Percentiles rank a stretch among this genome's conserved stretches.
Conservation (phyloP, 2,329 filamentous ascomycete genomes). For the Penicillium sp. region DNA sequence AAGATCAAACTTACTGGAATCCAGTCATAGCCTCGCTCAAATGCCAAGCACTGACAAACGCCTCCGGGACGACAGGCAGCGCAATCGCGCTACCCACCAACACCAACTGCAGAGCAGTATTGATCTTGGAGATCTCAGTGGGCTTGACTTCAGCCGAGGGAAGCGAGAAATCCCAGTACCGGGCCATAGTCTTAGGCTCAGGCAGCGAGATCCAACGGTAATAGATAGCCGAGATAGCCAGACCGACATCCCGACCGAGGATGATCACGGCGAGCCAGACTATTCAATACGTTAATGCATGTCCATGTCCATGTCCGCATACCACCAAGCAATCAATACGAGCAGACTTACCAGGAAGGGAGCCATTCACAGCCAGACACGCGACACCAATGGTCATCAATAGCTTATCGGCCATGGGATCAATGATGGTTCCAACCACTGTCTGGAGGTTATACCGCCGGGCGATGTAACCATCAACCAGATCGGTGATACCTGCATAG, state of each 20-base stretch:
- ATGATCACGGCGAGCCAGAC: conserved; percentile 90
- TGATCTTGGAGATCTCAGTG: conserved; percentile 60
- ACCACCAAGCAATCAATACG: not conserved
- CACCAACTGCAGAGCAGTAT: conserved; percentile 86
- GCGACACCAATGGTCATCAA: conserved; percentile 93
- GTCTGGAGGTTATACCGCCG: conserved; percentile 84
- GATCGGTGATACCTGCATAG: conserved; percentile 87
- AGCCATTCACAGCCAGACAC: conserved; percentile 77
- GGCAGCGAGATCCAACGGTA: conserved; percentile 94
- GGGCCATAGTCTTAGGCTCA: conserved; percentile 82
- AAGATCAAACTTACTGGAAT: conserved; percentile 44
- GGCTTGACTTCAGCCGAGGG: conserved; percentile 53
- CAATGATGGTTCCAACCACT: conserved; percentile 90
- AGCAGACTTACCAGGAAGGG: conserved; percentile 65
- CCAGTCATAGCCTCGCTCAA: conserved; percentile 61
- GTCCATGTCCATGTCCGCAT: not conserved
- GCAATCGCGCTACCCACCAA: conserved; percentile 83
- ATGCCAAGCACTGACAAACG: conserved; percentile 55
- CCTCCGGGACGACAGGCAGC: conserved; percentile 67
- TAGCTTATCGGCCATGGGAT: conserved; percentile 94
- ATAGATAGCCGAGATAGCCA: conserved; percentile 85
- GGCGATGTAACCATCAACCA: conserved; percentile 93
- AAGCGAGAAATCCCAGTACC: conserved; percentile 97
- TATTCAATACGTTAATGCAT: conserved; percentile 32
- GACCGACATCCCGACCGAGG: conserved; percentile 78